Base-by-base conservation (phyloP, 176 grass and related monocot genomes). In the Oryza glumipatula region DNA sequence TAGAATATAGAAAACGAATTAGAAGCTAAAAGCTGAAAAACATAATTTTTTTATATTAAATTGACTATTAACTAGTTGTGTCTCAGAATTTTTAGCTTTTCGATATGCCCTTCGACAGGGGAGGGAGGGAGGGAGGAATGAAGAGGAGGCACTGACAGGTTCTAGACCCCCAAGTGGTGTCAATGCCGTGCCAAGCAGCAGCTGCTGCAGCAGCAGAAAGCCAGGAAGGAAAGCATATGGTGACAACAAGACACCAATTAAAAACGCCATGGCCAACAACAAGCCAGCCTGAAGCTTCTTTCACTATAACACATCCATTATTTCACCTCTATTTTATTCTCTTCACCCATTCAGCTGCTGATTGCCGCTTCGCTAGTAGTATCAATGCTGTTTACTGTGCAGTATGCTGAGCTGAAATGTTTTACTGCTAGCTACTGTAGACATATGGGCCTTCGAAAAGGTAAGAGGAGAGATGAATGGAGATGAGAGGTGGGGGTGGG, bases 281-380 rank as follows among this genome's bases (percentile, higher is more conserved):
- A 54, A n/a, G 21, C 69, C 54, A 15, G 21, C 69, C 54, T 73
- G 63, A 83, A 90, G 88, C 83, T 90, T 87, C 88, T 83, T 80
- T 74, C 68, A 72, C 79, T 77, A 65, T 72, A 64, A 21, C 47
- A 38, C 11, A 26, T 32, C 24, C 26, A 30, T 67, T 5, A 58
- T 63, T 9, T 9, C 2, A 2, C 7, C 65, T 36, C 2, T 33
- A 16, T 68, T 12, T 68, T 17, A 32, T 36, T 35, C 76, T 79
- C 9, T 71, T 54, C 68, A 32, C 58, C 43, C 68, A 4, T 33
- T 43, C 48, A 4, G 28, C 12, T 22, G 46, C 71, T 15, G 30
- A 26, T 1, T 3, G 33, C 56, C 8, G 39, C 39, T 38, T 38
- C 8, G 39, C 39, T 8, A 41, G 39, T 36, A 36, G 35, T 44